Conservation (phyloP, 768 basidiomycete species). For the Pulveroboletus frians region DNA sequence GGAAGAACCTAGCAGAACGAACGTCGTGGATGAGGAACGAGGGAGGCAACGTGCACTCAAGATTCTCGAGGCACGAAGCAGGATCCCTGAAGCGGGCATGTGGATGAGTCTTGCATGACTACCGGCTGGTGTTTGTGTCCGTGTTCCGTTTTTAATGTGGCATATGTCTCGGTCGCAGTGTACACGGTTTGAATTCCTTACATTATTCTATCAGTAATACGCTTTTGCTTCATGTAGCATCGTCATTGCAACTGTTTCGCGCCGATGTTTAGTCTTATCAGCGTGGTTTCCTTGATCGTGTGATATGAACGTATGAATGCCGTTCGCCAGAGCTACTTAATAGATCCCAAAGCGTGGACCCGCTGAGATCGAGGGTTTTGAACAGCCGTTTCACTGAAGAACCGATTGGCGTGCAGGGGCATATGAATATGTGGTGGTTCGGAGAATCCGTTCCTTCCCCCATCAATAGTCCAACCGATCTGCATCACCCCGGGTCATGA, state of each 20-base stretch:
- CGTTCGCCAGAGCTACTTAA: neutral
- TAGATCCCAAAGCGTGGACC: neutral
- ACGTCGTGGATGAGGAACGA: constrained; percentile 32
- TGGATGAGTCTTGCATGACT: constrained; percentile 69
- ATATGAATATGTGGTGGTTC: neutral
- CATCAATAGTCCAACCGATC: neutral
- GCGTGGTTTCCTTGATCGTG: neutral
- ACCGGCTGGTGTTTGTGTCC: neutral
- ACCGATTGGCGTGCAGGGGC: neutral
- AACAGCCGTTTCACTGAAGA: neutral
- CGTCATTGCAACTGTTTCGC: constrained; percentile 22
- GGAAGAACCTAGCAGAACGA: constrained; percentile 19
- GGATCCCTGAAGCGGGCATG: constrained; percentile 68
- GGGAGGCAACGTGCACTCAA: constrained; percentile 56
- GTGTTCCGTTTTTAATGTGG: constrained; percentile 8
- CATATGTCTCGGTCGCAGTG: constrained; percentile 9
- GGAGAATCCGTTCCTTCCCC: no score
- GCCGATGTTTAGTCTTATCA: neutral
- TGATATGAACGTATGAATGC: neutral
- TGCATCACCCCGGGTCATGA: neutral
- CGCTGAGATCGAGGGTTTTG: neutral
- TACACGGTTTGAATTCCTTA: constrained; percentile 15
- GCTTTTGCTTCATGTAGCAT: constrained; percentile 28
- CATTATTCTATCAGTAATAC: constrained; percentile 32
- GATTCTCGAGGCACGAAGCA: constrained; percentile 66